Percentiles rank a stretch among this genome's conserved stretches.
These are phyloP conservation scores for Salpingoeca rosetta DNA, from an alignment of 78 protist species.

Conservation along the genomic window DNA sequence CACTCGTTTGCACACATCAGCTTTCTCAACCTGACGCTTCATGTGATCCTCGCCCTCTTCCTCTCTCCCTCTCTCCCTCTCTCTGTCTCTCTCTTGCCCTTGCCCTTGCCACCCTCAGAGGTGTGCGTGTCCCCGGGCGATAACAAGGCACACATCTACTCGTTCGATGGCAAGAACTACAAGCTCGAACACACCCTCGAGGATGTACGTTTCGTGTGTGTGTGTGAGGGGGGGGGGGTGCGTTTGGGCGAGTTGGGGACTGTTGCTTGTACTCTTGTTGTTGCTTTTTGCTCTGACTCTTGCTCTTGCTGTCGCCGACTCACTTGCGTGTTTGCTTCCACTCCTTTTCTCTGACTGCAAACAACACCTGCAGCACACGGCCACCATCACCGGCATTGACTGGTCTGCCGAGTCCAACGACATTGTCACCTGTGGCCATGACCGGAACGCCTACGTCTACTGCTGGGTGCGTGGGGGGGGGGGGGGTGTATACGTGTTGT, in stretches of 20 bases:
- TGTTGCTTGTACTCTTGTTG: constrained; percentile 37
- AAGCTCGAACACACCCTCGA: constrained; percentile 23
- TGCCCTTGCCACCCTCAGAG: constrained; percentile 22
- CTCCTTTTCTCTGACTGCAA: background rate
- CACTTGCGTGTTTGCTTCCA: too few relatives aligned
- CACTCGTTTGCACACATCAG: too few relatives aligned
- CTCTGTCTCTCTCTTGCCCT: background rate
- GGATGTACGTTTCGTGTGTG: too few relatives aligned
- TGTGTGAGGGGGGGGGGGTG: too few relatives aligned
- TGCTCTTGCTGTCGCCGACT: too few relatives aligned
- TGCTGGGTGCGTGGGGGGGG: too few relatives aligned
- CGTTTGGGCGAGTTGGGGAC: too few relatives aligned
- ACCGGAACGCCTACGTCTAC: constrained; percentile 94
- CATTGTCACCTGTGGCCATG: constrained; percentile 81
- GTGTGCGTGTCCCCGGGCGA: constrained; percentile 83
- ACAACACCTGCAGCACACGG: constrained; percentile 88
- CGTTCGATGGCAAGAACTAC: constrained; percentile 29
- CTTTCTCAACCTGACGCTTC: too few relatives aligned
- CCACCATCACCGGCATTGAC: constrained; percentile 75
- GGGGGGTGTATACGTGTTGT: too few relatives aligned
- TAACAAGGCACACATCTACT: constrained; percentile 59
- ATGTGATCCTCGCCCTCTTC: background rate
- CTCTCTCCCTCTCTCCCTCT: too few relatives aligned
- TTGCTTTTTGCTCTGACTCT: background rate
- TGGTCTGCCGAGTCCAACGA: constrained; percentile 80